These are phyloP conservation scores for Botrytis fragariae DNA, from an alignment of 2,329 filamentous ascomycete species.

Conservation along the genomic window DNA sequence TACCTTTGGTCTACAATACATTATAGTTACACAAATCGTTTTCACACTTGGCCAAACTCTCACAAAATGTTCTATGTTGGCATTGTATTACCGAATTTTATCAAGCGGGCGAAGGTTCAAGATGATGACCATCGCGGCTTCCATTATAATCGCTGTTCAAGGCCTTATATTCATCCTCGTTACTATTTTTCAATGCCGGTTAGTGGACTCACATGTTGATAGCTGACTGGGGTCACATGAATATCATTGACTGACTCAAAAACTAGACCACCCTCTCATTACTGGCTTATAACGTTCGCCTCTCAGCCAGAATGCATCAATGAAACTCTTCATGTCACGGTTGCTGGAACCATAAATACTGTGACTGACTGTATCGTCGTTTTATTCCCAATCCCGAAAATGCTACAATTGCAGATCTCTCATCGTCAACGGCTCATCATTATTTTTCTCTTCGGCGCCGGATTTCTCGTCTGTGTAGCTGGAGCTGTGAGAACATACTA, in stretches of 20 bases:
- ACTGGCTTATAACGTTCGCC: constrained; percentile 39
- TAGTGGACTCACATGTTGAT: constrained; percentile 25
- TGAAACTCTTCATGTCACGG: constrained; percentile 49
- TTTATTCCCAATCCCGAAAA: constrained; percentile 48
- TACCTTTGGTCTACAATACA: constrained; percentile 38
- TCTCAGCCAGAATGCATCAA: constrained; percentile 45
- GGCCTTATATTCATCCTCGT: constrained; percentile 38
- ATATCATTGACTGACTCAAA: neutral
- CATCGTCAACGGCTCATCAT: constrained; percentile 47
- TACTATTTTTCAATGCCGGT: constrained; percentile 44
- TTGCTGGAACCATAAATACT: constrained; percentile 57
- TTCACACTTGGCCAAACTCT: constrained; percentile 39
- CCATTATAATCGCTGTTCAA: constrained; percentile 38
- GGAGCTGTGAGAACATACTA: constrained; percentile 41
- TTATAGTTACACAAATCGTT: constrained; percentile 40
- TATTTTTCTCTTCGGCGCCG: constrained; percentile 48
- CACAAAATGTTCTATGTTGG: constrained; percentile 41
- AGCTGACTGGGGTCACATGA: neutral
- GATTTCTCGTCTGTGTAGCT: constrained; percentile 44
- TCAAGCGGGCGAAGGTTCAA: constrained; percentile 36
- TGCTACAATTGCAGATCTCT: constrained; percentile 46
- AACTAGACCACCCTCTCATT: constrained; percentile 40
- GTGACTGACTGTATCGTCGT: constrained; percentile 55
- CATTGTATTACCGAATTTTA: constrained; percentile 39
- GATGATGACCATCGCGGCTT: constrained; percentile 34